A percentile compares a stretch with the other conserved stretches of the same genome.
Evolutionary conservation across 2,329 filamentous ascomycete genomes (phyloP).

Genomic region (Penicillium nordicum): DNA sequence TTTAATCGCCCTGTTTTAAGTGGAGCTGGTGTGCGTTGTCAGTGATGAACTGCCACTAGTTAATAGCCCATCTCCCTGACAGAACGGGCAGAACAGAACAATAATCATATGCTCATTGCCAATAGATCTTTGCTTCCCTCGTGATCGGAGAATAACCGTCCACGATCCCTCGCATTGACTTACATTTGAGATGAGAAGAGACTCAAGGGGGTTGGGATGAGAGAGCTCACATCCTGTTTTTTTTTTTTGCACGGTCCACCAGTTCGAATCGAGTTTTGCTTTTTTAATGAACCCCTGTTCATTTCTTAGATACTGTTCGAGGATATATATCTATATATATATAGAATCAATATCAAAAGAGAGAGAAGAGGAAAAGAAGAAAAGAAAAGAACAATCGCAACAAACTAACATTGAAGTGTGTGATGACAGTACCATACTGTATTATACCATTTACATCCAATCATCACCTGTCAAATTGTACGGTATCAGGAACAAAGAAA

Average conservation of each 20-base stretch:
- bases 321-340: too few species aligned
- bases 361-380: background rate
- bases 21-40: constrained; percentile 9
- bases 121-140: constrained; percentile 9
- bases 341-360: background rate
- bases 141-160: constrained; percentile 20
- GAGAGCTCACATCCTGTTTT: constrained; percentile 10
- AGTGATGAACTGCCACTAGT: constrained; percentile 1
- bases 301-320: too few species aligned
- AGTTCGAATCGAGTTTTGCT: constrained; percentile 3
- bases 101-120: constrained; percentile 3
- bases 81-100: background rate
- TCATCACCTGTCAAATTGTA: background rate
- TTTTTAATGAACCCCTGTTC: too few species aligned
- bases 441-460: background rate
- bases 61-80: background rate
- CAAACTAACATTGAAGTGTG: too few species aligned
- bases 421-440: constrained; percentile 4
- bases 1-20: background rate
- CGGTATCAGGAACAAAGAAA: constrained; percentile 12
- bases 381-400: too few species aligned
- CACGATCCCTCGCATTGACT: constrained; percentile 25
- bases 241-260: constrained; percentile 18
- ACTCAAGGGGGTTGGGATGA: constrained; percentile 9
- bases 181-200: constrained; percentile 13